Base-by-base conservation (phyloP, 306 rosid species). In the Fagus crenata region DNA sequence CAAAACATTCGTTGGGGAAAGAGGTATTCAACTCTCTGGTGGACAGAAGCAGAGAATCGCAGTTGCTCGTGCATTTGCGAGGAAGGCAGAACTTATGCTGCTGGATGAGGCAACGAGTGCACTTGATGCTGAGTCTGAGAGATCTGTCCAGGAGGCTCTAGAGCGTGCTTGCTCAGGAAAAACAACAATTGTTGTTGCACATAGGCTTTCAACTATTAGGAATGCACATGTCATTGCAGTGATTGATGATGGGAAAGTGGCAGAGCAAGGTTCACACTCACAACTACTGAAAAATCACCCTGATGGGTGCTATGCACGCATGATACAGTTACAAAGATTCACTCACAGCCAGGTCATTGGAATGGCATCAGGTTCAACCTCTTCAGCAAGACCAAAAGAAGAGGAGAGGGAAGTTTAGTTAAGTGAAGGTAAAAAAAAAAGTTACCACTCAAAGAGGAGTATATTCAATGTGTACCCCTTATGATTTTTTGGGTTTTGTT, bases 101-200 rank as follows among this genome's bases (percentile, higher is more conserved):
- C 97, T 95, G 11, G 99, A 95, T 71, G 99, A 95, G 71, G 97
- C 97, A 69, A 95, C 99, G 35, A 95, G 99, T 63, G 99, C 99
- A 75, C 99, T 95, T 28, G 99, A 95, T 82, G 89, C 93, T 0
- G 99, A 95, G 76, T 95, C 99, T 2, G 99, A 95, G 85, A 91
- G 97, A 72, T 92, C 92, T 1, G 92, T 95, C 80, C 99, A 95
- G 80, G 97, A 92, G 86, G 99, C 99, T 28, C 84, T 95, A n/a
- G 96, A 92, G 73, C 91, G 97, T 0, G 97, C 97, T 53, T 86
- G 93, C 42, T 82, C 91, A 0, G 99, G 99, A 5, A 92, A 87
- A 86, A 95, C 99, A 58, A 95, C 99, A 17, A 90, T 95, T n/a
- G 82, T 90, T 67, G 97, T 95, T 69, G 99, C 99, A 13, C 99